Evolutionary conservation across 495 filamentous ascomycete genomes (phyloP).

Genomic region (Penicillium fimorum): DNA sequence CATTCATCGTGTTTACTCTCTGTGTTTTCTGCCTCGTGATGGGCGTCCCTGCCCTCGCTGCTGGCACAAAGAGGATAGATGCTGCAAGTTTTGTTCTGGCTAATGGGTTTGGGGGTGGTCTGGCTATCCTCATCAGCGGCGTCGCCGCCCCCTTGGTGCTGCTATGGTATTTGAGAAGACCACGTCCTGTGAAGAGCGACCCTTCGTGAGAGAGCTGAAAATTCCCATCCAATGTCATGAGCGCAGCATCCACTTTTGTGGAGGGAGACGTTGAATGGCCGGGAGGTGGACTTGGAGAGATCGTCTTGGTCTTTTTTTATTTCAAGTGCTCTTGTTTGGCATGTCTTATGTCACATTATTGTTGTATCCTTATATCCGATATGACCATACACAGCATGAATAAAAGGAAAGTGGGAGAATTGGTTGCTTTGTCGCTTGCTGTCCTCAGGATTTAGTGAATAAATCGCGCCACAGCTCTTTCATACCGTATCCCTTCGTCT

Average conservation of each 20-base stretch:
- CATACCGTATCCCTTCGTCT: slow-evolving; percentile 73
- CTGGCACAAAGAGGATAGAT: not conserved
- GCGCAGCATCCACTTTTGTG: not conserved
- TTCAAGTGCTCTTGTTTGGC: not conserved
- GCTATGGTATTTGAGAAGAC: not conserved
- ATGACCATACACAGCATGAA: not conserved
- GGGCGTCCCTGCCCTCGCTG: slow-evolving; percentile 1
- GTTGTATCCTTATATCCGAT: not conserved
- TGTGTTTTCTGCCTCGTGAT: not conserved
- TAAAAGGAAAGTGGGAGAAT: not conserved
- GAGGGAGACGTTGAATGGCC: not conserved
- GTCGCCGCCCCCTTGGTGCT: not conserved
- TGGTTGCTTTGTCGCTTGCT: not conserved
- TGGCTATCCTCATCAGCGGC: no score
- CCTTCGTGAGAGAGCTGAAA: not conserved
- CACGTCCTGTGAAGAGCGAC: not conserved
- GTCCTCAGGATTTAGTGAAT: slow-evolving; percentile 46
- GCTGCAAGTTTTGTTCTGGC: not conserved
- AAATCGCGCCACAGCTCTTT: slow-evolving; percentile 86
- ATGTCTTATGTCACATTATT: not conserved
- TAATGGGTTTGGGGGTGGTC: not conserved
- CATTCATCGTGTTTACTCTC: not conserved
- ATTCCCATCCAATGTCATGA: not conserved
- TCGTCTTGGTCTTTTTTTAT: not conserved
- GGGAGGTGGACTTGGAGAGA: not conserved